Conservation (phyloP, 1,284 basidiomycete species). For the Boletus subluridellus region DNA sequence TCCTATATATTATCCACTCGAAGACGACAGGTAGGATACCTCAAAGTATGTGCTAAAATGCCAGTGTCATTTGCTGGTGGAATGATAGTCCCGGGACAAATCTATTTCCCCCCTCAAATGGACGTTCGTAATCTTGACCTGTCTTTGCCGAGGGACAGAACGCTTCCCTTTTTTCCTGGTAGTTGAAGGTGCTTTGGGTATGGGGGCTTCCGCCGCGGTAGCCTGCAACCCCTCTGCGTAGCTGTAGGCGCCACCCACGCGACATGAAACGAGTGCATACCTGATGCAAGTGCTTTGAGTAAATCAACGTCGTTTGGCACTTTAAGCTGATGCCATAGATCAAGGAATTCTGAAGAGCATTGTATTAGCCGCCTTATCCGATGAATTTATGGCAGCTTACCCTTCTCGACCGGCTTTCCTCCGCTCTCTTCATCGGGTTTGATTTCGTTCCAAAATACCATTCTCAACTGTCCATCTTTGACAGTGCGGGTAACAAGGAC, state of each 20-base stretch:
- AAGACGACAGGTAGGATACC: neutral
- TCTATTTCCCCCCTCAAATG: slow-evolving; percentile 84
- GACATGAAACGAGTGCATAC: slow-evolving; percentile 34
- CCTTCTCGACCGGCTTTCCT: slow-evolving; percentile 73
- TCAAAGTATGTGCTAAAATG: neutral
- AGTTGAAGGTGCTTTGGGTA: slow-evolving; percentile 50
- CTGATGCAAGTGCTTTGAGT: slow-evolving; percentile 67
- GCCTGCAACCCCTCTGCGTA: slow-evolving; percentile 69
- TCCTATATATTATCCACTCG: neutral
- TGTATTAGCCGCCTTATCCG: neutral
- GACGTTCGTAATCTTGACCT: slow-evolving; percentile 81
- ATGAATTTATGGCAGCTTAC: slow-evolving; percentile 39
- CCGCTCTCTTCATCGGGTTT: slow-evolving; percentile 69
- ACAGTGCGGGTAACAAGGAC: slow-evolving; percentile 81
- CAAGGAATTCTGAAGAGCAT: slow-evolving; percentile 66
- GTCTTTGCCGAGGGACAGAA: slow-evolving; percentile 68
- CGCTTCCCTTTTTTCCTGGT: slow-evolving; percentile 82
- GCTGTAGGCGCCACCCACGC: neutral
- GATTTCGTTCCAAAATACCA: slow-evolving; percentile 91
- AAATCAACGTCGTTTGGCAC: slow-evolving; percentile 84
- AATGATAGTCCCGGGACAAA: slow-evolving; percentile 67
- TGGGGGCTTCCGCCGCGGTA: slow-evolving; percentile 54
- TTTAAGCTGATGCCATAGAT: slow-evolving; percentile 80
- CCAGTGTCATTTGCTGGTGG: slow-evolving; percentile 19
- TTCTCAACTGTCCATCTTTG: slow-evolving; percentile 79